phyloP scores from a whole-genome alignment of 2,329 filamentous ascomycete species.

The Huntiella bhutanensis region DNA sequence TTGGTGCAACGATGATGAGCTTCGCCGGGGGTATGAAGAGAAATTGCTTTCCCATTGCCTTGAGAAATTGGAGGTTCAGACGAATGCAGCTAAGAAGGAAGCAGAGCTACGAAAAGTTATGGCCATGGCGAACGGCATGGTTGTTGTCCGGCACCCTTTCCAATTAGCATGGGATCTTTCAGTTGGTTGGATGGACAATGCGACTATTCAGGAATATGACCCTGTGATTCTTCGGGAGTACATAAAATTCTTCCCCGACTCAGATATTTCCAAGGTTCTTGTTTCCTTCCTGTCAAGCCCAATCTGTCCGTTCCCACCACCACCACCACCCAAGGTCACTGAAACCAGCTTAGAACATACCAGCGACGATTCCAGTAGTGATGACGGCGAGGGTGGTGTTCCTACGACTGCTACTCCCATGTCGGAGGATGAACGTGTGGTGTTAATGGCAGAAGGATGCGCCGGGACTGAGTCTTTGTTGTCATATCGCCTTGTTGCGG shows the following conservation, averaged over 20 bases:
- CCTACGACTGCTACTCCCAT: slow-evolving; percentile 37
- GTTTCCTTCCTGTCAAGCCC: slow-evolving; percentile 66
- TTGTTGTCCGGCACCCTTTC: slow-evolving; percentile 85
- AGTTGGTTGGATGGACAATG: slow-evolving; percentile 72
- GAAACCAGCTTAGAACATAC: slow-evolving; percentile 10
- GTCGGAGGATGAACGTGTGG: slow-evolving; percentile 57
- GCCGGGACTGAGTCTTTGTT: slow-evolving; percentile 51
- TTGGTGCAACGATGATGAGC: slow-evolving; percentile 74
- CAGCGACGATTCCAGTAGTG: slow-evolving; percentile 28
- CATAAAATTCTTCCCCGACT: slow-evolving; percentile 64
- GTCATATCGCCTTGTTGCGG: slow-evolving; percentile 63
- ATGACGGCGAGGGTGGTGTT: slow-evolving; percentile 37
- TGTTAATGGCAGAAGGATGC: slow-evolving; percentile 63
- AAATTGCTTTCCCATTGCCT: slow-evolving; percentile 69
- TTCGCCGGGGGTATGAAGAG: slow-evolving; percentile 72
- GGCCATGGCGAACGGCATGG: slow-evolving; percentile 74
- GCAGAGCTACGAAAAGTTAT: slow-evolving; percentile 33
- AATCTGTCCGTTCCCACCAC: slow-evolving; percentile 58
- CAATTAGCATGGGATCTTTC: slow-evolving; percentile 79
- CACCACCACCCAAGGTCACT: slow-evolving; percentile 13
- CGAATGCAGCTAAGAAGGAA: slow-evolving; percentile 43
- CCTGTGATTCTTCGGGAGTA: slow-evolving; percentile 61
- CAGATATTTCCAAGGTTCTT: slow-evolving; percentile 64
- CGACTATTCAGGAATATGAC: slow-evolving; percentile 60
- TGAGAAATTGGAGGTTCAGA: slow-evolving; percentile 52